phyloP scores from a whole-genome alignment of 2,329 filamentous ascomycete species.

The Alternaria burnsii region DNA sequence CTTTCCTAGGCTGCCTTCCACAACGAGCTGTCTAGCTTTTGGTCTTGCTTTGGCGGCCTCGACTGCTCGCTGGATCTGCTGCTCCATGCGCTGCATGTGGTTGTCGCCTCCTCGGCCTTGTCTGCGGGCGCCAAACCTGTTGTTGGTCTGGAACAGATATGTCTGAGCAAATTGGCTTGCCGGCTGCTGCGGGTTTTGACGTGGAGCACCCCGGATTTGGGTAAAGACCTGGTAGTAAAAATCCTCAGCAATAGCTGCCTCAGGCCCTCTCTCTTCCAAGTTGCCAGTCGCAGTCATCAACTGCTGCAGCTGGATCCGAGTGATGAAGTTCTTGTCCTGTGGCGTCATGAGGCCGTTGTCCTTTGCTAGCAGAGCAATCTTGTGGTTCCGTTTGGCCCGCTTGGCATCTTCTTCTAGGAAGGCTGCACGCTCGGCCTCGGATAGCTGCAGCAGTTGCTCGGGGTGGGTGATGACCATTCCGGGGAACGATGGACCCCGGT shows the following conservation, averaged over 20 bases:
- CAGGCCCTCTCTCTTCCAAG: constrained; percentile 78
- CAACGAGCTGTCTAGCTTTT: constrained; percentile 96
- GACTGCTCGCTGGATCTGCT: constrained; percentile 96
- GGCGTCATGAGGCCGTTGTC: constrained; percentile 99
- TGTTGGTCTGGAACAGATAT: constrained; percentile 94
- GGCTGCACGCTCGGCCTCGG: constrained; percentile 82
- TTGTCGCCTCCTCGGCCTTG: constrained; percentile 89
- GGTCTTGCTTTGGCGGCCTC: constrained; percentile 97
- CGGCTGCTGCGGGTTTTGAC: constrained; percentile 91
- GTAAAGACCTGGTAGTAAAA: constrained; percentile 99
- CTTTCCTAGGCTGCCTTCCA: constrained; percentile 95
- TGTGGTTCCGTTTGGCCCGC: constrained; percentile 96
- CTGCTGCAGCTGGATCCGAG: constrained; percentile 95
- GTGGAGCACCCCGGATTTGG: constrained; percentile 88
- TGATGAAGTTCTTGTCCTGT: constrained; percentile 99
- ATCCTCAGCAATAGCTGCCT: constrained; percentile 86
- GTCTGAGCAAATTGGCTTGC: constrained; percentile 97
- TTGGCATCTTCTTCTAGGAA: constrained; percentile 92
- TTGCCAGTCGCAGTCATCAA: constrained; percentile 92
- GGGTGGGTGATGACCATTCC: constrained; percentile 70
- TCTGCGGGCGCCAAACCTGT: constrained; percentile 78
- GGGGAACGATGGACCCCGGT: constrained; percentile 59
- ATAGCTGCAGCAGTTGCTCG: constrained; percentile 77
- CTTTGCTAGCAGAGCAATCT: constrained; percentile 91
- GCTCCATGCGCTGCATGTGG: constrained; percentile 98